Evolutionary conservation across 345 rosid species (phyloP), one percentile per base, ranked within the genome.

Genomic region (Hibiscus tridactylites): DNA sequence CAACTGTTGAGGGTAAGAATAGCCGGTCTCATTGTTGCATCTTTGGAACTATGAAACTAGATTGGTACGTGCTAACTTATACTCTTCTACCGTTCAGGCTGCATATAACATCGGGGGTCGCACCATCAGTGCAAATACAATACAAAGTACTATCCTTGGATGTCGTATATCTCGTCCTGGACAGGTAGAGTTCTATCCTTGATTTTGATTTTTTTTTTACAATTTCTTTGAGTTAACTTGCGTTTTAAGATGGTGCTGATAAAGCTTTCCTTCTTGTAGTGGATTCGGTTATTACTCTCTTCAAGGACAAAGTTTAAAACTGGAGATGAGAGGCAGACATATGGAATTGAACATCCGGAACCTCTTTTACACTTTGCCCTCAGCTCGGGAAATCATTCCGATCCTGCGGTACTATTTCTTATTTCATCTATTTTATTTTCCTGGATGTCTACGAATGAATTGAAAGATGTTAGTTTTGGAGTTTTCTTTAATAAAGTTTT

Each of bases 91-190:
- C 54, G 2, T 50, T 50, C 54, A 50, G 54, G 54, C 54, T 15
- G 54, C 54, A 50, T 50, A 50, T 50, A 50, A 15, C 54, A 50
- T 50, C 17, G 19, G 54, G 6, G 54, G 54, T 50, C 54, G 15
- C 54, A 50, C 54, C 54, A 50, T 50, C 54, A 50, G 54, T 50
- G 54, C 54, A 50, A 17, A 50, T 50, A 50, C 54, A 50, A 50
- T 50, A 50, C 54, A 50, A 78, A 81, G 75, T 74, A 82, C 89
- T 26, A 90, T 94, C 75, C 89, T 94, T 19, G 89, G 95, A 67
- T 90, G 97, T 79, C 84, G 88, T 68, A 86, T 94, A 93, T 85
- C 93, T 74, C 93, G 96, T 63, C 98, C 98, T 50, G 97, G 96
- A 75, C 97, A 90, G 98, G 98, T 94, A 52, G 69, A 53, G 50